Percentiles rank a stretch among this genome's conserved stretches.
Conservation (phyloP, 371 early-diverging fungal genomes). For the Mucor mucedo region DNA sequence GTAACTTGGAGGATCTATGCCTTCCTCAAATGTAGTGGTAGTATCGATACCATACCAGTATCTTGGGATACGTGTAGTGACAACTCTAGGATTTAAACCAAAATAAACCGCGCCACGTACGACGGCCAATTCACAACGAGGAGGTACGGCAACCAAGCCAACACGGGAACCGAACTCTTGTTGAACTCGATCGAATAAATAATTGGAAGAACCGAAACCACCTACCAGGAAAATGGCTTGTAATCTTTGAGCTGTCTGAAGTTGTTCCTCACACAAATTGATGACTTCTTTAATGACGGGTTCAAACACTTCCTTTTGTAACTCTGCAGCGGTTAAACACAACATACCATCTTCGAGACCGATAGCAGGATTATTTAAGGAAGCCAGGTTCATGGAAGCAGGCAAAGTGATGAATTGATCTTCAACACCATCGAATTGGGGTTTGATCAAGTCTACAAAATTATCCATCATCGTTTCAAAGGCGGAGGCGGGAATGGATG, state of each 20-base stretch:
- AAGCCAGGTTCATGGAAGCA: conserved; percentile 29
- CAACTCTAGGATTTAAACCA: conserved; percentile 60
- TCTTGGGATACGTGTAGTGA: conserved; percentile 65
- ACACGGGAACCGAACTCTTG: conserved; percentile 46
- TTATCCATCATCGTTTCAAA: conserved; percentile 64
- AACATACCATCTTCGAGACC: conserved; percentile 65
- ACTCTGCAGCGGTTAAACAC: conserved; percentile 58
- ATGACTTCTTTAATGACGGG: conserved; percentile 56
- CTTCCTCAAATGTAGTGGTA: conserved; percentile 60
- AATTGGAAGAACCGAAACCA: conserved; percentile 68
- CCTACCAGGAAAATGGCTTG: conserved; percentile 66
- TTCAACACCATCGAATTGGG: conserved; percentile 63
- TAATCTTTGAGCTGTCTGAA: conserved; percentile 48
- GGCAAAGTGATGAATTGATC: conserved; percentile 52
- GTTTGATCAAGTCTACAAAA: conserved; percentile 62
- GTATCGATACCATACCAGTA: conserved; percentile 71
- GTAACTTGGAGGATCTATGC: conserved; percentile 57
- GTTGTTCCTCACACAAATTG: conserved; percentile 53
- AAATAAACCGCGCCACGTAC: conserved; percentile 64
- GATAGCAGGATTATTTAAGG: conserved; percentile 35
- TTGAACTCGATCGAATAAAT: conserved; percentile 59
- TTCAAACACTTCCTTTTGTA: conserved; percentile 59
- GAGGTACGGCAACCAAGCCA: conserved; percentile 55
- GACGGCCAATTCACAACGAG: conserved; percentile 59
- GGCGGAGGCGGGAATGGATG: conserved; percentile 60